phyloP scores from a whole-genome alignment of 192 early-diverging fungal genomes.

The Nowakowskiella sp. region DNA sequence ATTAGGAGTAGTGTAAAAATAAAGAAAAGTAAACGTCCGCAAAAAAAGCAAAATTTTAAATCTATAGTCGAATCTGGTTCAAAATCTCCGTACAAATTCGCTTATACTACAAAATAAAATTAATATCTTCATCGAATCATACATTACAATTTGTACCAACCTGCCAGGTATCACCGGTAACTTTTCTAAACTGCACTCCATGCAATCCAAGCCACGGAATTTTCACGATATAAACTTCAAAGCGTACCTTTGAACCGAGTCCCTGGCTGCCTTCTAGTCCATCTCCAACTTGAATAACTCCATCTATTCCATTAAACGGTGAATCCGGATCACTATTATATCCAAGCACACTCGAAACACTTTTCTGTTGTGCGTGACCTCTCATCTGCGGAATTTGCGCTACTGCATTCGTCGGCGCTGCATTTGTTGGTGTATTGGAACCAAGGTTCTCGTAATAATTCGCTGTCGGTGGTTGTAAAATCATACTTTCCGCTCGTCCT shows the following conservation, averaged over 20 bases:
- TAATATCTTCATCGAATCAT: background rate
- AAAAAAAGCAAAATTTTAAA: background rate
- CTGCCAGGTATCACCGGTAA: conserved; percentile 19
- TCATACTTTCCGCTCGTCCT: no score
- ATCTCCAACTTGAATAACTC: background rate
- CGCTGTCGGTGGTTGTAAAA: no score
- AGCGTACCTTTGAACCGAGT: conserved; percentile 9
- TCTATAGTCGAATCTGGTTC: conserved; percentile 10
- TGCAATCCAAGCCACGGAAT: conserved; percentile 16
- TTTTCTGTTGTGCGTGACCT: background rate
- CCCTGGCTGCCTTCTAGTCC: no score
- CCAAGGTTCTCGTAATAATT: no score
- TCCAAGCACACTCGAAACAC: no score
- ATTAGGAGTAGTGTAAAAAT: background rate
- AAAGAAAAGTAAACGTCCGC: background rate
- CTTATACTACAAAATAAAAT: conserved; percentile 16
- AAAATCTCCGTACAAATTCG: conserved; percentile 9
- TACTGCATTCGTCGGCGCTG: background rate
- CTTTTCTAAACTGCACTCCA: conserved; percentile 17
- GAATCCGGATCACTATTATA: background rate
- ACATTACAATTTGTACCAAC: no score
- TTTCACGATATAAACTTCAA: conserved; percentile 25
- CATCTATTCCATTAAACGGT: conserved; percentile 5
- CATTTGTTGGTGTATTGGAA: no score
- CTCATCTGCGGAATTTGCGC: no score